phyloP scores from a whole-genome alignment of 2,329 filamentous ascomycete genomes.

The Tolypocladium tundrense region DNA sequence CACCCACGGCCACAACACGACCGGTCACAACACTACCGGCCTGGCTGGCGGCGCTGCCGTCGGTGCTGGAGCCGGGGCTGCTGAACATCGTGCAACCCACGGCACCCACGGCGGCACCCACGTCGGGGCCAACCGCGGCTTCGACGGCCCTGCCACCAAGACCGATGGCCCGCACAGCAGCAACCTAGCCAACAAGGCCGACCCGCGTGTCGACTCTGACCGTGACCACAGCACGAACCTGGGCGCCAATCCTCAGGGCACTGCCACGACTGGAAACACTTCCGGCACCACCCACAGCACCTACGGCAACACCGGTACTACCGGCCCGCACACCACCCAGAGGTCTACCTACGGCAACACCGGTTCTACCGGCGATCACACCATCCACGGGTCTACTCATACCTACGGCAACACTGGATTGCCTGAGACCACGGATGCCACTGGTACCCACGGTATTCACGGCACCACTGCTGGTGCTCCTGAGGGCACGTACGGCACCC shows the following conservation, averaged over 20 bases:
- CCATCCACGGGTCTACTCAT: too few species aligned
- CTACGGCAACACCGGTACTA: constrained; percentile 1
- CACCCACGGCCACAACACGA: constrained; percentile 23
- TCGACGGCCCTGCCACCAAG: constrained; percentile 13
- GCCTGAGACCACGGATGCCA: neutral
- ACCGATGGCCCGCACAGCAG: constrained; percentile 36
- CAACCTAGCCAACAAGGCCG: constrained; percentile 37
- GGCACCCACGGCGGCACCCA: constrained; percentile 35
- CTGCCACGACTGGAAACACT: constrained; percentile 4
- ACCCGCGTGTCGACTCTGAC: constrained; percentile 46
- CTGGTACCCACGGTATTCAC: neutral
- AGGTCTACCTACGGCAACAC: too few species aligned
- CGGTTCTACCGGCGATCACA: too few species aligned
- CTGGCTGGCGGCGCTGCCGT: neutral
- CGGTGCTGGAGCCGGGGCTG: constrained; percentile 8
- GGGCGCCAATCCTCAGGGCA: constrained; percentile 20
- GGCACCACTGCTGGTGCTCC: constrained; percentile 8
- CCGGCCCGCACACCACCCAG: too few species aligned
- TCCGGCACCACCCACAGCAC: constrained; percentile 4
- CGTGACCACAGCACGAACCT: constrained; percentile 28
- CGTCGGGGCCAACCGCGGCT: constrained; percentile 6
- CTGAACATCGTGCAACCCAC: constrained; percentile 8
- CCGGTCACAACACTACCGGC: neutral
- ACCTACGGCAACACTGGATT: neutral
- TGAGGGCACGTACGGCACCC: constrained; percentile 28